A percentile compares a stretch with the other conserved stretches of the same genome.
Conservation (phyloP, 2,329 filamentous ascomycete species). For the Venturia pyrina region DNA sequence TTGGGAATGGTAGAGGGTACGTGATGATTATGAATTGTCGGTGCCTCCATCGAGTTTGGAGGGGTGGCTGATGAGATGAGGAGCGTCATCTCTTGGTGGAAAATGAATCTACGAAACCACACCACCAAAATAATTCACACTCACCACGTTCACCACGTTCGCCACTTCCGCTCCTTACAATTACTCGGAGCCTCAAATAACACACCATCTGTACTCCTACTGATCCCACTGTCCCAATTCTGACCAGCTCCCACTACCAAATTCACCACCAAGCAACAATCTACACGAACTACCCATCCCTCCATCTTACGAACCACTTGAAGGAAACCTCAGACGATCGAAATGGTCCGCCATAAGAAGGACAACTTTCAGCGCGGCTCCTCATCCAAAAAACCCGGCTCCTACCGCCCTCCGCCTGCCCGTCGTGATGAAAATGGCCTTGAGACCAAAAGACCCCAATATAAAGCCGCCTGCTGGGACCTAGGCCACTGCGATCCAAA, state of each 20-base stretch:
- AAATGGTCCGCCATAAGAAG: slow-evolving; percentile 95
- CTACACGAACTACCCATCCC: neutral
- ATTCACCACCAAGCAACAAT: neutral
- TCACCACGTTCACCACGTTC: neutral
- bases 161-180: neutral
- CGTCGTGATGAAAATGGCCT: slow-evolving; percentile 17
- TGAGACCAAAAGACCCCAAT: slow-evolving; percentile 39
- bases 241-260: neutral
- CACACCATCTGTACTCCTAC: neutral
- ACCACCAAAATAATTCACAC: neutral
- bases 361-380: slow-evolving; percentile 52
- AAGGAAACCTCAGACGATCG: neutral
- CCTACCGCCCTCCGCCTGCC: slow-evolving; percentile 36
- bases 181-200: neutral
- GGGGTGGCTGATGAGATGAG: neutral
- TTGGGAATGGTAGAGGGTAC: neutral
- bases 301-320: neutral
- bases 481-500: slow-evolving; percentile 96
- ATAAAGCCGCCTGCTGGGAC: slow-evolving; percentile 97
- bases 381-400: slow-evolving; percentile 20
- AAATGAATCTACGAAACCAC: neutral
- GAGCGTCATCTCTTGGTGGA: neutral
- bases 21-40: neutral
- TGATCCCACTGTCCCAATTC: too few relatives aligned
- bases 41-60: neutral